phyloP scores from a whole-genome alignment of 768 basidiomycete genomes.

The Rhodotorula toruloides region DNA sequence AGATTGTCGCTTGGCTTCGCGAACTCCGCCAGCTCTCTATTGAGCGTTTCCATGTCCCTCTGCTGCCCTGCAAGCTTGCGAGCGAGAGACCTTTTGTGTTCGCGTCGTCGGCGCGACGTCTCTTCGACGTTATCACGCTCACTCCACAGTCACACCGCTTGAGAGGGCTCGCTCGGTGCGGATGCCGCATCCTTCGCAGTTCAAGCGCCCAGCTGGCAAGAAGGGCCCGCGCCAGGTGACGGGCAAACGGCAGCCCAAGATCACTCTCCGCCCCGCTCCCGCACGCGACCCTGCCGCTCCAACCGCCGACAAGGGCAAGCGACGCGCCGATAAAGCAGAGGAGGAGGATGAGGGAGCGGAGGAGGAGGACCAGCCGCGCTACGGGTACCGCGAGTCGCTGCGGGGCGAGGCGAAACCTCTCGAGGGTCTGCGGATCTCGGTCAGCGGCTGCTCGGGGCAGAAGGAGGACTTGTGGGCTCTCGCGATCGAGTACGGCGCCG shows the following conservation, averaged over 20 bases:
- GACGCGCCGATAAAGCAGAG: neutral
- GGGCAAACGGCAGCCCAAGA: conserved; percentile 20
- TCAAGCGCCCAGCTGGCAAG: conserved; percentile 25
- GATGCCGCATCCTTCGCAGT: neutral
- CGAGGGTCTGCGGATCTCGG: conserved; percentile 8
- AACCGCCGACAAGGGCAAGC: neutral
- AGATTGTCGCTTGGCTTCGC: too few species aligned
- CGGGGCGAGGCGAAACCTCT: conserved; percentile 12
- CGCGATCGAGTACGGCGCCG: conserved; percentile 19
- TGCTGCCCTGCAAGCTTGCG: too few species aligned
- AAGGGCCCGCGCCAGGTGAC: conserved; percentile 29
- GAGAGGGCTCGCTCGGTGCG: neutral
- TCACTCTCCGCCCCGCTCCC: conserved; percentile 21
- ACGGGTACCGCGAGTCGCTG: conserved; percentile 25
- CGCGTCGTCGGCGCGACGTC: too few species aligned
- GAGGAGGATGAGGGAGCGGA: conserved; percentile 4
- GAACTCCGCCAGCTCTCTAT: too few species aligned
- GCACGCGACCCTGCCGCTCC: neutral
- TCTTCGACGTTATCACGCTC: too few species aligned
- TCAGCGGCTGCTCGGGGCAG: conserved; percentile 15
- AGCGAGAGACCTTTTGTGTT: too few species aligned
- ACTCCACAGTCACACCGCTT: too few species aligned
- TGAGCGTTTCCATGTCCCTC: too few species aligned
- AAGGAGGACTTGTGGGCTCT: conserved; percentile 22
- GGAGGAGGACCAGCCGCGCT: neutral